phyloP scores from a whole-genome alignment of 2,329 filamentous ascomycete genomes.

The Exserohilum turcica region DNA sequence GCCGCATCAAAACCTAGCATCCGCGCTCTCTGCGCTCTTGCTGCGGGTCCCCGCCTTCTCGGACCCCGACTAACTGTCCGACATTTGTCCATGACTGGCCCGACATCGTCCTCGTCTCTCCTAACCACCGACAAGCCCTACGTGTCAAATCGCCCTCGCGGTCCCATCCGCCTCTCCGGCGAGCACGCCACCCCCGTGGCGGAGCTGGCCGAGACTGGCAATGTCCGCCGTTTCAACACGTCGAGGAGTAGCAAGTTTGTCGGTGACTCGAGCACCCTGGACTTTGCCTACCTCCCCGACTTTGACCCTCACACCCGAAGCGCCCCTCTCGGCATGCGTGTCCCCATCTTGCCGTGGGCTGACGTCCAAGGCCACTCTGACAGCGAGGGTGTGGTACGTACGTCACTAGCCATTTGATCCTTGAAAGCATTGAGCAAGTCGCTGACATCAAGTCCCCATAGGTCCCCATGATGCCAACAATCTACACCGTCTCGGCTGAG shows the following conservation, averaged over 20 bases:
- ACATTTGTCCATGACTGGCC: constrained; percentile 64
- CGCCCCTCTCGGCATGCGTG: constrained; percentile 48
- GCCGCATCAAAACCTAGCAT: constrained; percentile 16
- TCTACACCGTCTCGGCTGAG: constrained; percentile 59
- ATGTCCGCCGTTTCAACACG: constrained; percentile 65
- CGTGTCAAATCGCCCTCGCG: constrained; percentile 43
- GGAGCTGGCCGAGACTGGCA: constrained; percentile 32
- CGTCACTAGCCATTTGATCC: not conserved
- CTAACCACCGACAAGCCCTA: constrained; percentile 57
- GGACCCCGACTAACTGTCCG: constrained; percentile 52
- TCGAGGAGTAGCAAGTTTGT: constrained; percentile 61
- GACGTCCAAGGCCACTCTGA: constrained; percentile 24
- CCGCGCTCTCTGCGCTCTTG: constrained; percentile 44
- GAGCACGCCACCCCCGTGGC: constrained; percentile 54
- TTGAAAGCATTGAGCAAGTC: not conserved
- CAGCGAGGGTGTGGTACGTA: constrained; percentile 31
- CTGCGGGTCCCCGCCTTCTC: constrained; percentile 49
- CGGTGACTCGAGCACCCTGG: constrained; percentile 65
- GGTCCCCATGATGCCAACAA: constrained; percentile 61
- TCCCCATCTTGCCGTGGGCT: constrained; percentile 55
- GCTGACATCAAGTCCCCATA: not conserved
- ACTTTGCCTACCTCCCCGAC: constrained; percentile 66
- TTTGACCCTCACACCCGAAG: constrained; percentile 51
- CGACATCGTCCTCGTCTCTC: constrained; percentile 59
- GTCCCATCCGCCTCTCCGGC: constrained; percentile 57